A percentile compares a stretch with the other conserved stretches of the same genome.
phyloP scores from a whole-genome alignment of 2,329 filamentous ascomycete species.

The Pochonia chlamydosporia region DNA sequence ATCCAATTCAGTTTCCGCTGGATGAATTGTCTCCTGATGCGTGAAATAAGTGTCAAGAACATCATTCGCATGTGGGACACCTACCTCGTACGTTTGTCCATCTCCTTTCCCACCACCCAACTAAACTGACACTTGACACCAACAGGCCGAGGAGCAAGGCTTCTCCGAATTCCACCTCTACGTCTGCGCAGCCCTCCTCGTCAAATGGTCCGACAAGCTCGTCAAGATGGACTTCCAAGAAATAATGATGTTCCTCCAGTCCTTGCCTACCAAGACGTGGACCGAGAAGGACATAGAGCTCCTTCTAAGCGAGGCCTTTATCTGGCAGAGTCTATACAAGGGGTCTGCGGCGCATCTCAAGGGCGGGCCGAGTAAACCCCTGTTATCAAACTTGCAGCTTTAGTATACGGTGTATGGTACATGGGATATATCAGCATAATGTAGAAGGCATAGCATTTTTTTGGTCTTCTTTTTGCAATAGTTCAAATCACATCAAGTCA shows the following conservation, averaged over 20 bases:
- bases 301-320: constrained; percentile 90
- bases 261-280: constrained; percentile 87
- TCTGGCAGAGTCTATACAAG: constrained; percentile 97
- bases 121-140: neutral
- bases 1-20: constrained; percentile 99
- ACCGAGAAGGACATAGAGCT: constrained; percentile 98
- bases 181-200: constrained; percentile 93
- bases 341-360: constrained; percentile 86
- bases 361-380: constrained; percentile 35
- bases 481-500: neutral
- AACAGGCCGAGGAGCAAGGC: constrained; percentile 90
- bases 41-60: constrained; percentile 92
- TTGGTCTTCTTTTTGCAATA: neutral
- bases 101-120: neutral
- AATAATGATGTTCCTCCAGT: constrained; percentile 98
- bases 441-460: neutral
- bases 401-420: constrained; percentile 13
- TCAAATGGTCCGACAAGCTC: constrained; percentile 95
- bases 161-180: constrained; percentile 98
- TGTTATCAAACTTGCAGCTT: constrained; percentile 30
- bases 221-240: constrained; percentile 98
- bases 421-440: neutral
- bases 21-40: constrained; percentile 99
- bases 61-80: constrained; percentile 99
- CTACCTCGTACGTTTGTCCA: constrained; percentile 66